A percentile compares a stretch with the other conserved stretches of the same genome.
phyloP scores from a whole-genome alignment of 768 basidiomycete genomes.

The Leccinum disarticulatum region DNA sequence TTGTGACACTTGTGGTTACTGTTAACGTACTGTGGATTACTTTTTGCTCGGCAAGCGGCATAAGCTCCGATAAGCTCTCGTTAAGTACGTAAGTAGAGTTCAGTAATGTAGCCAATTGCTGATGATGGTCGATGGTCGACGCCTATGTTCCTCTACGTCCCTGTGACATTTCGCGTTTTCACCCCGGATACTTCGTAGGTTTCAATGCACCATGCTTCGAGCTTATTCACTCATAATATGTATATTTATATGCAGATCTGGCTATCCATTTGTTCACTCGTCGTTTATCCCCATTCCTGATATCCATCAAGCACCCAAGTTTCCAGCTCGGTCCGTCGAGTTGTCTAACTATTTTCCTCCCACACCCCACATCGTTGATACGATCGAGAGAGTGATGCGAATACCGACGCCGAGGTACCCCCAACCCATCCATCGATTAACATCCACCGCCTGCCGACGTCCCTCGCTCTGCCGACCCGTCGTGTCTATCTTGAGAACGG shows the following conservation, averaged over 20 bases:
- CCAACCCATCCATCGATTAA: not conserved
- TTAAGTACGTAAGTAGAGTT: no score
- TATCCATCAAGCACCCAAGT: not conserved
- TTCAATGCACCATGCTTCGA: no score
- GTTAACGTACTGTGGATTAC: no score
- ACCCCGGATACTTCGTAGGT: no score
- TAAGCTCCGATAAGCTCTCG: no score
- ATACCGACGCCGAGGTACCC: not conserved
- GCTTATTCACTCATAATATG: not conserved
- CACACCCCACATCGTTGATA: not conserved
- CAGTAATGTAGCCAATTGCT: no score
- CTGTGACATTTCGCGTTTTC: no score
- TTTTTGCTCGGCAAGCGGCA: no score
- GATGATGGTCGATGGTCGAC: no score
- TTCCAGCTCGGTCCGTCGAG: not conserved
- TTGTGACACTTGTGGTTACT: no score
- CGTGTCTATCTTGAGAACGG: not conserved
- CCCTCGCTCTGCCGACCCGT: slow-evolving; percentile 11
- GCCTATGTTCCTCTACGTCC: no score
- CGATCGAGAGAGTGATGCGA: not conserved
- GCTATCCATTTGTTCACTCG: not conserved
- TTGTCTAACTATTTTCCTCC: not conserved
- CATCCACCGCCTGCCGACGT: not conserved
- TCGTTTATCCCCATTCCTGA: not conserved
- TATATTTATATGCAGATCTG: not conserved